Percentiles rank a stretch among this genome's conserved stretches.
These are phyloP conservation scores for Ogataea parapolymorpha DNA, from an alignment of 805 yeast species.

Conservation along the genomic window DNA sequence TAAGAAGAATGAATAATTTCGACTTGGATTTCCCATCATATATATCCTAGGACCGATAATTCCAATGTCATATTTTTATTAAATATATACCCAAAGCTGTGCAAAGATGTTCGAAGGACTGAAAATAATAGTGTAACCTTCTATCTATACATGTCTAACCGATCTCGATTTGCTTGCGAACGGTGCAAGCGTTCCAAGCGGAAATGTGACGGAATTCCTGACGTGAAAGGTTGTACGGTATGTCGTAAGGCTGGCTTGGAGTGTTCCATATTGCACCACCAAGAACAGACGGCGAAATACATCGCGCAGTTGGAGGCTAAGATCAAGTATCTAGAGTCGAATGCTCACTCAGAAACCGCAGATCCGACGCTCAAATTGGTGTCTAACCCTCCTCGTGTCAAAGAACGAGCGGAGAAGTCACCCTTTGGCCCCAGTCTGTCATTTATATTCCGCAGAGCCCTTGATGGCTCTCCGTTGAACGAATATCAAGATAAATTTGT, in stretches of 20 bases:
- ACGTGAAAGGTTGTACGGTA: conserved; percentile 16
- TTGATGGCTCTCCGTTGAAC: conserved; percentile 13
- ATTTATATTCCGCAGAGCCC: conserved; percentile 13
- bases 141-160: conserved; percentile 1
- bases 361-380: background rate
- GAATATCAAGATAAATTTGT: conserved; percentile 7
- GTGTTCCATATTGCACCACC: conserved; percentile 16
- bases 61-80: background rate
- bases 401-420: background rate
- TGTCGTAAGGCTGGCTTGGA: conserved; percentile 14
- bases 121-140: background rate
- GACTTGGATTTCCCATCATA: conserved; percentile 1
- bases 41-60: conserved; percentile 10
- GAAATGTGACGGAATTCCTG: conserved; percentile 25
- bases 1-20: conserved; percentile 4
- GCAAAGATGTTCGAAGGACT: conserved; percentile 2
- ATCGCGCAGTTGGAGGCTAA: conserved; percentile 19
- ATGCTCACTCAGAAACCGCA: background rate
- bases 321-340: conserved; percentile 14
- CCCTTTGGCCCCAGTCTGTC: conserved; percentile 11
- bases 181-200: conserved; percentile 22
- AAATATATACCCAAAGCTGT: background rate
- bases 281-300: conserved; percentile 13
- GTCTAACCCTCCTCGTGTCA: background rate
- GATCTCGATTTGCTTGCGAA: conserved; percentile 20